Conservation (phyloP, 192 early-diverging fungal species). For the Coemansia sp. region DNA sequence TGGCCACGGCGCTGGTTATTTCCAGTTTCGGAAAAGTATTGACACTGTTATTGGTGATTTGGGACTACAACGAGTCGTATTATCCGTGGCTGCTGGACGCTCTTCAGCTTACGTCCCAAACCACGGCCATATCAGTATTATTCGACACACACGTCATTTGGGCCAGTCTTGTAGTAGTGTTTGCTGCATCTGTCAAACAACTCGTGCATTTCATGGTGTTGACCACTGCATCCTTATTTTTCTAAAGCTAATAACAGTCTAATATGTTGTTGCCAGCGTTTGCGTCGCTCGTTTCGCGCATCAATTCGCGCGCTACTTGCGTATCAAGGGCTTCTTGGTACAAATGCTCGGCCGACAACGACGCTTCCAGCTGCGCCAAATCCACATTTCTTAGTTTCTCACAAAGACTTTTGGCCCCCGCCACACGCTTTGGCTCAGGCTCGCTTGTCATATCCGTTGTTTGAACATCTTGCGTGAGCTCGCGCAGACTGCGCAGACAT, state of each 20-base stretch:
- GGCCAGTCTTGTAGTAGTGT: constrained; percentile 43
- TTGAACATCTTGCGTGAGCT: constrained; percentile 11
- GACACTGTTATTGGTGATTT: constrained; percentile 85
- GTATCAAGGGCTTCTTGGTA: constrained; percentile 53
- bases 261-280: constrained; percentile 54
- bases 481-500: constrained; percentile 23
- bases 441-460: not conserved
- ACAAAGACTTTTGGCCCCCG: constrained; percentile 9
- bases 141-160: constrained; percentile 42
- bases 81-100: constrained; percentile 79
- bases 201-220: constrained; percentile 12
- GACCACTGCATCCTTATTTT: not conserved
- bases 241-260: constrained; percentile 34
- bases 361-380: constrained; percentile 26
- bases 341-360: constrained; percentile 40
- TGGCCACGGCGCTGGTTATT: constrained; percentile 69
- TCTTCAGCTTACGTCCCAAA: constrained; percentile 73
- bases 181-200: constrained; percentile 45
- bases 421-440: not conserved
- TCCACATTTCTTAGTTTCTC: constrained; percentile 26
- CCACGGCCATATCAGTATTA: constrained; percentile 61
- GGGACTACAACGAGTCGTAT: constrained; percentile 84
- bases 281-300: constrained; percentile 32
- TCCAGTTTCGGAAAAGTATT: constrained; percentile 87
- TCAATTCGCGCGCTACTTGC: constrained; percentile 40